These are phyloP conservation scores for Ophiostoma australiae DNA, from an alignment of 2,329 filamentous ascomycete species.

Conservation along the genomic window DNA sequence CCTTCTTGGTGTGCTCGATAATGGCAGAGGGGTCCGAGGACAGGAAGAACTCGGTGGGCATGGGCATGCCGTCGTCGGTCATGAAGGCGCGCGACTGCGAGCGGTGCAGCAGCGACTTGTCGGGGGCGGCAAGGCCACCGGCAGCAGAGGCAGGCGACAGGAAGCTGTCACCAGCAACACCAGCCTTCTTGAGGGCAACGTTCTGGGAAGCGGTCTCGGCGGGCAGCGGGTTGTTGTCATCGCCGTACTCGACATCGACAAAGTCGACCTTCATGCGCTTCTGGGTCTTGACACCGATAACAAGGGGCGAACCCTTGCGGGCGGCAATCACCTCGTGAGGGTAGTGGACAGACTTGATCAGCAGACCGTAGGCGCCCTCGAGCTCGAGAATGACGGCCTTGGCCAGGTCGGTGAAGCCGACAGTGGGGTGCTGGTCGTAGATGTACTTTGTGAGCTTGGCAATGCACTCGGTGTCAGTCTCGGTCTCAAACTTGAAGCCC, in stretches of 20 bases:
- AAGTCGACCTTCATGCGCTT: constrained; percentile 99
- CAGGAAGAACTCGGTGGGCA: constrained; percentile 98
- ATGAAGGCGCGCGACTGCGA: constrained; percentile 98
- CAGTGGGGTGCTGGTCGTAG: constrained; percentile 82
- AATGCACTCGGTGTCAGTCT: constrained; percentile 99
- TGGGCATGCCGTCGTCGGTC: constrained; percentile 95
- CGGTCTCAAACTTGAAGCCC: constrained; percentile 98
- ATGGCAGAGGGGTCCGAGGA: constrained; percentile 98
- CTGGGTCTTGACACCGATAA: constrained; percentile 93
- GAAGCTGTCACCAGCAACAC: constrained; percentile 68
- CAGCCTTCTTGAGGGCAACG: constrained; percentile 87
- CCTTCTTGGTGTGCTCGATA: constrained; percentile 99
- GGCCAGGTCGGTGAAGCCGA: constrained; percentile 92
- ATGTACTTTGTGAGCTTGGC: constrained; percentile 98
- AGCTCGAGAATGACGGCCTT: constrained; percentile 99
- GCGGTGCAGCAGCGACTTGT: constrained; percentile 97
- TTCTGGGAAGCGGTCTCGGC: constrained; percentile 96
- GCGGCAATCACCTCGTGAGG: constrained; percentile 96
- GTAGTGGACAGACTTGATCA: constrained; percentile 98
- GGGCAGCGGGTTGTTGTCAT: constrained; percentile 75
- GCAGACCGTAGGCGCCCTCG: constrained; percentile 91
- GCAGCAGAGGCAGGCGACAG: constrained; percentile 48
- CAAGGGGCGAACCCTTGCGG: constrained; percentile 95
- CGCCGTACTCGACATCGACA: constrained; percentile 95
- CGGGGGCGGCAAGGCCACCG: constrained; percentile 68